Evolutionary conservation across 306 rosid species (phyloP), one percentile per base, ranked within the genome.

Genomic region (Myrica gale): DNA sequence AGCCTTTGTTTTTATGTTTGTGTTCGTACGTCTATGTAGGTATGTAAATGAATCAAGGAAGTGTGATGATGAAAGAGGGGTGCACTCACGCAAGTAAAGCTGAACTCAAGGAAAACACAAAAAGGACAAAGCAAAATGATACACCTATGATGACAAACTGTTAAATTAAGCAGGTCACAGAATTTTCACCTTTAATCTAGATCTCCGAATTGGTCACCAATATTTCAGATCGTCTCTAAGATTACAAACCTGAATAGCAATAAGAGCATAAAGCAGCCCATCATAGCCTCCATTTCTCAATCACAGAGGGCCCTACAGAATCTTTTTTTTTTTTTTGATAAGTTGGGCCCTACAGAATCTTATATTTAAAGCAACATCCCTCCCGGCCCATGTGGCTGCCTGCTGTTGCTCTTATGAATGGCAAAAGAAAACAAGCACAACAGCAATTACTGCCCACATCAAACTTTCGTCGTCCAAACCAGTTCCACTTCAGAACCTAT

Each of bases 171-270:
- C 41, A 37, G 12, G 68, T 61, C 68, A 32, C 16, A 61, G 37
- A 26, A 5, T n/a, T 32, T 61, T 61, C 68, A 61, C 68, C 68
- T 12, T 61, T 13, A 26, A 32, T 32, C 68, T 61, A 61, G 44
- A 6, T 11, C 68, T 61, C 68, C 68, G 19, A 61, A 32, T 61
- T 7, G 43, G 68, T 61, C 68, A 26, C n/a, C 68, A 61, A 61
- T 43, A 61, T 26, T 15, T 61, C 68, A 61, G 7, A 61, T 61
- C 20, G 9, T 60, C 65, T 23, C 65, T 23, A 58, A 58, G 39
- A 61, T 43, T 37, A 61, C 9, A 61, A 9, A 61, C 68, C 1
- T 13, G 44, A 32, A 32, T 32, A 32, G 37, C 37, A 32, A 32
- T 60, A 60, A 12, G 42, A 26, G 67, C 10, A 61, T 12, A 12